These are phyloP conservation scores for Leccinum ochraceum DNA, from an alignment of 768 basidiomycete species.

Conservation along the genomic window DNA sequence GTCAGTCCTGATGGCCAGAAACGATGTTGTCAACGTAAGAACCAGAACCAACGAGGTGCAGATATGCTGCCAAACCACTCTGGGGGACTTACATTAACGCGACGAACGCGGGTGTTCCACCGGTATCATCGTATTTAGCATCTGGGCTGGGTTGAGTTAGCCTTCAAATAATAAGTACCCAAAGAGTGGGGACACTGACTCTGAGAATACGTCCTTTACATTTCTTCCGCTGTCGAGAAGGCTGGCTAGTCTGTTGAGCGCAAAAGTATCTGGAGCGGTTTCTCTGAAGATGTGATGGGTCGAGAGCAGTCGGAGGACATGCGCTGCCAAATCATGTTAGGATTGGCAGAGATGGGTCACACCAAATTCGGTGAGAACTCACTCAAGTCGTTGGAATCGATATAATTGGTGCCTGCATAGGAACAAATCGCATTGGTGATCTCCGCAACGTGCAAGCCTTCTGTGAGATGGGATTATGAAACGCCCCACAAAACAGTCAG, in stretches of 20 bases:
- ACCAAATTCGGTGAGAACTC: neutral
- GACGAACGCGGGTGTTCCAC: conserved; percentile 70
- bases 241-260: conserved; percentile 69
- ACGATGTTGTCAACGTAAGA: conserved; percentile 7
- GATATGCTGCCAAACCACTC: neutral
- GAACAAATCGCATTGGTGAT: conserved; percentile 25
- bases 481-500: neutral
- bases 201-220: conserved; percentile 46
- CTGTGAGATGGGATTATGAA: neutral
- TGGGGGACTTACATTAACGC: conserved; percentile 56
- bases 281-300: conserved; percentile 78
- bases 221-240: conserved; percentile 68
- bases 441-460: conserved; percentile 25
- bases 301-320: conserved; percentile 72
- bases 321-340: conserved; percentile 43
- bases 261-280: conserved; percentile 68
- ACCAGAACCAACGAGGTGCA: neutral
- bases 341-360: neutral
- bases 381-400: conserved; percentile 25
- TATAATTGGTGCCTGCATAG: conserved; percentile 18
- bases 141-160: conserved; percentile 44
- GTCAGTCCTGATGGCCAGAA: conserved; percentile 51
- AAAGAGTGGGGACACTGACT: conserved; percentile 36
- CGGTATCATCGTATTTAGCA: conserved; percentile 64
- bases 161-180: neutral